Conservation (phyloP, 495 filamentous ascomycete genomes). For the Alectoria sarmentosa region DNA sequence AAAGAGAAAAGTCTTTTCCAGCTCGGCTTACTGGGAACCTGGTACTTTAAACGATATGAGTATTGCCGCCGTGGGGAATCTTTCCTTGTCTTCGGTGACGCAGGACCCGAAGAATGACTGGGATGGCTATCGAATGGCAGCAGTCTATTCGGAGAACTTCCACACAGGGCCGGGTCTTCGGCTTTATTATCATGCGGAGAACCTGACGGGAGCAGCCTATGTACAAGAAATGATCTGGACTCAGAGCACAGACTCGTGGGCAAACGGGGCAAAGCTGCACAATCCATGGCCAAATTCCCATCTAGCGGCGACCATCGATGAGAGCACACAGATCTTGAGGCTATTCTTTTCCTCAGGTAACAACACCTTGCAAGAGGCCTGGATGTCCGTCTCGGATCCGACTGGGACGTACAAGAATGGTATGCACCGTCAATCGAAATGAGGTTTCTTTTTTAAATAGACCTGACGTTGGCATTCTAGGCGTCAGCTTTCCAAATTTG, state of each 20-base stretch:
- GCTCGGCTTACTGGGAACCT: conserved; percentile 22
- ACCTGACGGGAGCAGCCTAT: conserved; percentile 18
- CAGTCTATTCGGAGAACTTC: conserved; percentile 24
- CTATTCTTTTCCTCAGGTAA: conserved; percentile 21
- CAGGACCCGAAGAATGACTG: conserved; percentile 23
- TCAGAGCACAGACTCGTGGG: conserved; percentile 23
- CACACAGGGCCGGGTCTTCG: conserved; percentile 21
- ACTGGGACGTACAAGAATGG: conserved; percentile 12
- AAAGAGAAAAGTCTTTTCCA: conserved; percentile 21
- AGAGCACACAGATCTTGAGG: conserved; percentile 18
- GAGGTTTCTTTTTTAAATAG: not conserved
- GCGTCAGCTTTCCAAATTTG: conserved; percentile 14
- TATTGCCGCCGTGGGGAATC: conserved; percentile 16
- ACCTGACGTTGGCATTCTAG: not conserved
- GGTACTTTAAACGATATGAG: conserved; percentile 19
- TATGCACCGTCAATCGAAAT: not conserved
- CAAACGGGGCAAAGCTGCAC: conserved; percentile 12
- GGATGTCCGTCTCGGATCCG: conserved; percentile 9
- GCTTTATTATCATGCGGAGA: conserved; percentile 23
- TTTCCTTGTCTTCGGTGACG: conserved; percentile 7
- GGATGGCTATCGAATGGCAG: conserved; percentile 24
- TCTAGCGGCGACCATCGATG: conserved; percentile 21
- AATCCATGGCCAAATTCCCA: conserved; percentile 19
- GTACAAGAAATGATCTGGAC: conserved; percentile 28
- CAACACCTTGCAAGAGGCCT: conserved; percentile 21